These are phyloP conservation scores for Petunia axillaris DNA, from an alignment of 257 asterid species.

Conservation along the genomic window DNA sequence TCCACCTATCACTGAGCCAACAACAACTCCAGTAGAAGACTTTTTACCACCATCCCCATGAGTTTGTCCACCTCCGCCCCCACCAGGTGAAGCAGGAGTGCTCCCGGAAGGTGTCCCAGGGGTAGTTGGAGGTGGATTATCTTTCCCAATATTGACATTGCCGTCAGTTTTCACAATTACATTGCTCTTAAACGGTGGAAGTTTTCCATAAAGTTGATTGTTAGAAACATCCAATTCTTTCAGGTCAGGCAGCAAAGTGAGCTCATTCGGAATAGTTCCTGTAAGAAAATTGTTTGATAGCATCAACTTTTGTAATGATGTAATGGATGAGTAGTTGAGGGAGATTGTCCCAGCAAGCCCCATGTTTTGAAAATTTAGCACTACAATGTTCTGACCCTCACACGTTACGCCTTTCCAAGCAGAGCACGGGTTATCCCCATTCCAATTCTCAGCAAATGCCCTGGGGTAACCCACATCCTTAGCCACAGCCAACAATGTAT, in stretches of 20 bases:
- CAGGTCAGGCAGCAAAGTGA: conserved; percentile 54
- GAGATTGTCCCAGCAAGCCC: conserved; percentile 65
- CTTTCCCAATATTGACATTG: conserved; percentile 65
- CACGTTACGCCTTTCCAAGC: conserved; percentile 68
- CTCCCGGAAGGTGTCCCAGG: conserved; percentile 31
- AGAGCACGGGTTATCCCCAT: conserved; percentile 1
- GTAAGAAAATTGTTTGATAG: conserved; percentile 56
- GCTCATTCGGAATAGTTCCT: conserved; percentile 66
- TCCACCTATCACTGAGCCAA: conserved; percentile 51
- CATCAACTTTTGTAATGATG: conserved; percentile 54
- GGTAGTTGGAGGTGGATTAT: conserved; percentile 49
- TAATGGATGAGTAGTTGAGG: conserved; percentile 45
- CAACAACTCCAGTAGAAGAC: conserved; percentile 49
- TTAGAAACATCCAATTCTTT: conserved; percentile 59
- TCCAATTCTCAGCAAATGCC: not conserved
- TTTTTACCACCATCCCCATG: conserved; percentile 41
- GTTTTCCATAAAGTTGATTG: conserved; percentile 60
- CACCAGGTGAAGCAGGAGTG: conserved; percentile 25
- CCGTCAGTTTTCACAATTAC: conserved; percentile 50
- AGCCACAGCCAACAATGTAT: not conserved
- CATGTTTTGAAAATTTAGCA: conserved; percentile 60
- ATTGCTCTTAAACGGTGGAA: conserved; percentile 48
- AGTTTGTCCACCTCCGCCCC: conserved; percentile 2
- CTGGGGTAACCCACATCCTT: not conserved
- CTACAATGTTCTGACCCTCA: conserved; percentile 46